phyloP scores from a whole-genome alignment of 2,329 filamentous ascomycete genomes.

The Sordariomycetes sp. region DNA sequence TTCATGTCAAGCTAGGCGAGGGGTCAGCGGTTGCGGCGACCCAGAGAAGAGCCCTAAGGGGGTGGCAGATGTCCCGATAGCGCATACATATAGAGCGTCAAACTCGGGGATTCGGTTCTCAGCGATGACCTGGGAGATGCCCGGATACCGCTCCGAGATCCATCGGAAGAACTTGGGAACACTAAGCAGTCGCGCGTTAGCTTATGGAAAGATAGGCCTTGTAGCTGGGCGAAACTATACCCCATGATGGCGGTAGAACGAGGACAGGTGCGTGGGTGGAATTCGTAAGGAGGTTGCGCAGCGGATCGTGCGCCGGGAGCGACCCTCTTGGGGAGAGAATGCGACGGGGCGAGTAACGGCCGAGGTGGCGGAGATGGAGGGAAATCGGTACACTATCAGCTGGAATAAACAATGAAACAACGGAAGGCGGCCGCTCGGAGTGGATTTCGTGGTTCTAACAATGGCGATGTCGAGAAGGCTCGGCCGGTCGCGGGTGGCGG shows the following conservation, averaged over 20 bases:
- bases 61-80: constrained; percentile 6
- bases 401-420: not conserved
- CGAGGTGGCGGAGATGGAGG: not conserved
- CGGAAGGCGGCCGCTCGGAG: not conserved
- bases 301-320: not conserved
- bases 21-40: constrained; percentile 1
- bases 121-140: constrained; percentile 95
- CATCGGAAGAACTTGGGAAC: constrained; percentile 93
- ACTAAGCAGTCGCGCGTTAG: constrained; percentile 22
- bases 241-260: constrained; percentile 15
- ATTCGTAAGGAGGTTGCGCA: not conserved
- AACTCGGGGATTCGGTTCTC: constrained; percentile 99
- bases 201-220: not conserved
- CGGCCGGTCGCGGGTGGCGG: not conserved
- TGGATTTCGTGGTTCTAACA: not conserved
- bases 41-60: not conserved
- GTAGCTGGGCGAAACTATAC: constrained; percentile 9
- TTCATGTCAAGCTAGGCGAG: constrained; percentile 77
- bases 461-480: not conserved
- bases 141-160: constrained; percentile 97
- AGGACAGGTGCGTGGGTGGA: not conserved
- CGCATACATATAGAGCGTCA: constrained; percentile 75
- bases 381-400: not conserved
- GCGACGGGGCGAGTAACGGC: not conserved
- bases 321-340: not conserved